phyloP scores from a whole-genome alignment of 1,139 yeast species.

The Taphrina sp. region DNA sequence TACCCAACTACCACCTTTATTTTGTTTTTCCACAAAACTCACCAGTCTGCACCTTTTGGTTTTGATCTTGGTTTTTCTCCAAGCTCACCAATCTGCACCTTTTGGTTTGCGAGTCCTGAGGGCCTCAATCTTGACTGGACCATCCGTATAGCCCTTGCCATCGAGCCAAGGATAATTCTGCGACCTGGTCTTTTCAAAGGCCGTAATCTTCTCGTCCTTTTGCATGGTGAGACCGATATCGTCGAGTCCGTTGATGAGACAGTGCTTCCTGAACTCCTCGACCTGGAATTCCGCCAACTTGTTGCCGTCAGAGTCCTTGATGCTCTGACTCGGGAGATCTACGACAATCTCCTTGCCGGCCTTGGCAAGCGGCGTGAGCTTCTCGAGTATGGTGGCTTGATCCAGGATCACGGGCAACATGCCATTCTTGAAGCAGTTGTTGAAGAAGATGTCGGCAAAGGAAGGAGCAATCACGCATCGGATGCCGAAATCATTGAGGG shows the following conservation, averaged over 20 bases:
- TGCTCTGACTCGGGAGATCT: slow-evolving; percentile 83
- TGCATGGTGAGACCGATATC: slow-evolving; percentile 94
- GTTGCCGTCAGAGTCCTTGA: slow-evolving; percentile 63
- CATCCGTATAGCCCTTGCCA: slow-evolving; percentile 35
- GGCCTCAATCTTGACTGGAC: slow-evolving; percentile 31
- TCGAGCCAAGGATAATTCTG: slow-evolving; percentile 85
- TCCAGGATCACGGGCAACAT: slow-evolving; percentile 85
- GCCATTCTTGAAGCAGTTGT: slow-evolving; percentile 94
- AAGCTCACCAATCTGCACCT: slow-evolving; percentile 15
- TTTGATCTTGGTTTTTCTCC: too few species aligned
- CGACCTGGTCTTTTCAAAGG: slow-evolving; percentile 74
- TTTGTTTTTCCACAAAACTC: too few species aligned
- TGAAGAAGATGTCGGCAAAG: slow-evolving; percentile 96
- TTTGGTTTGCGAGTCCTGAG: slow-evolving; percentile 25
- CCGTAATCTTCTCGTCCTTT: slow-evolving; percentile 70
- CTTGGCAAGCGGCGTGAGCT: slow-evolving; percentile 65
- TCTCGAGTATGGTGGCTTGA: slow-evolving; percentile 58
- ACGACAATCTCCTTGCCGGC: slow-evolving; percentile 70
- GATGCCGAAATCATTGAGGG: slow-evolving; percentile 94
- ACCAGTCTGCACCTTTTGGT: slow-evolving; percentile 23
- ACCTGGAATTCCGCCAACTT: slow-evolving; percentile 80
- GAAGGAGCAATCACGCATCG: slow-evolving; percentile 95
- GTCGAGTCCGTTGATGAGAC: slow-evolving; percentile 89
- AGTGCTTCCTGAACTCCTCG: slow-evolving; percentile 89
- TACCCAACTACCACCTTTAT: too few species aligned